Conservation (phyloP, 2,329 filamentous ascomycete species). For the Bipolaris oryzae region DNA sequence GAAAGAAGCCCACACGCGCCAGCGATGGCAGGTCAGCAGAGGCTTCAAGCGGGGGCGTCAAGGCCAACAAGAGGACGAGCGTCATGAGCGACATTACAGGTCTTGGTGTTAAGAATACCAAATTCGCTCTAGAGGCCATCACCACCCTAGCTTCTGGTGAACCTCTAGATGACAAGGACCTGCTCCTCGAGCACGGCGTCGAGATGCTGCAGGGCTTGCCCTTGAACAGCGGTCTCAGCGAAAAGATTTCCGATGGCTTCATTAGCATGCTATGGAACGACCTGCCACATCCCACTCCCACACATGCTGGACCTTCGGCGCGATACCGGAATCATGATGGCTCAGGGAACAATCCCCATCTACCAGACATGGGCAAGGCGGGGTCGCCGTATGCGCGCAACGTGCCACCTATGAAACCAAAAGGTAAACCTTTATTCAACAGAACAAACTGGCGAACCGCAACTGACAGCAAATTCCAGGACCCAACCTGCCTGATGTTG, state of each 20-base stretch:
- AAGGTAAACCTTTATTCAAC: constrained; percentile 41
- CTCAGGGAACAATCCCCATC: constrained; percentile 57
- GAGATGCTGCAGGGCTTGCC: constrained; percentile 60
- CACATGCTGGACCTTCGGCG: constrained; percentile 54
- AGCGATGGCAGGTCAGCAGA: constrained; percentile 55
- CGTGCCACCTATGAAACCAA: constrained; percentile 60
- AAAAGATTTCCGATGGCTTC: constrained; percentile 57
- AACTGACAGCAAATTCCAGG: constrained; percentile 16
- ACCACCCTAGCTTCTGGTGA: constrained; percentile 67
- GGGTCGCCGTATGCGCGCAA: constrained; percentile 62
- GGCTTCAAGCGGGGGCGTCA: constrained; percentile 26
- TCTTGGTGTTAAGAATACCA: constrained; percentile 56
- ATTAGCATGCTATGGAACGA: constrained; percentile 61
- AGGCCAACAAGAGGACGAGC: constrained; percentile 32
- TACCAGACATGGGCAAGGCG: constrained; percentile 60
- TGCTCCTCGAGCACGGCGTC: constrained; percentile 56
- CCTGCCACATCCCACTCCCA: constrained; percentile 58
- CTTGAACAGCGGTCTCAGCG: constrained; percentile 56
- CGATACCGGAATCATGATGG: constrained; percentile 50
- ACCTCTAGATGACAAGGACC: constrained; percentile 65
- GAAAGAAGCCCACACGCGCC: constrained; percentile 54
- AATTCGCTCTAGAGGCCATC: constrained; percentile 61
- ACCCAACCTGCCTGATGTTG: constrained; percentile 64
- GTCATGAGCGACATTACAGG: constrained; percentile 61
- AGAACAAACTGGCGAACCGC: neutral